Evolutionary conservation across 1,284 basidiomycete genomes (phyloP).

Genomic region (Apiotrichum domesticum): DNA sequence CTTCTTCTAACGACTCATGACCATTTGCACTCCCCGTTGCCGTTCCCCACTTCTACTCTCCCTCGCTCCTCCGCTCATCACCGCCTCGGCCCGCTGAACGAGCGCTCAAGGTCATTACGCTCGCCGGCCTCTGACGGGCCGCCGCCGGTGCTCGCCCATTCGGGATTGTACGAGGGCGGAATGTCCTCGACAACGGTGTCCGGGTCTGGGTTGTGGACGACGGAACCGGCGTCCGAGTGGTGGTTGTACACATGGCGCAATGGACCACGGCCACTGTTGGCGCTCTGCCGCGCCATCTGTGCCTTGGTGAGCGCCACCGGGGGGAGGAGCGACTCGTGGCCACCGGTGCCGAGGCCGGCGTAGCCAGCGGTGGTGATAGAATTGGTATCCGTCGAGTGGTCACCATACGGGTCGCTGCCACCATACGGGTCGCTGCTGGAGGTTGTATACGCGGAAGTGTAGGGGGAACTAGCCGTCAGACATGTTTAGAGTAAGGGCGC

Average conservation of each 20-base stretch:
- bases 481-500: no score
- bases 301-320: not conserved
- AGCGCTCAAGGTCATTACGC: not conserved
- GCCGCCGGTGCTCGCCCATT: not conserved
- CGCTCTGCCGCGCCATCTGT: not conserved
- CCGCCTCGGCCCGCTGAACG: not conserved
- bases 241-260: not conserved
- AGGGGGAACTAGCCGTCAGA: not conserved
- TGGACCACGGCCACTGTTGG: not conserved
- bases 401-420: not conserved
- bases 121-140: no score
- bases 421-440: not conserved
- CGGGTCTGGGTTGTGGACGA: not conserved
- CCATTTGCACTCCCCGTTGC: no score
- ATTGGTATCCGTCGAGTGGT: no score
- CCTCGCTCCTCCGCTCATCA: no score
- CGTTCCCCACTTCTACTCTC: no score
- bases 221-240: not conserved
- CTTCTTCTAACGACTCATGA: no score
- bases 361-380: not conserved
- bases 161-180: conserved; percentile 1
- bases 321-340: not conserved
- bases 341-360: not conserved
- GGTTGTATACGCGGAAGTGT: not conserved
- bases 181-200: not conserved